Evolutionary conservation across 345 rosid species (phyloP).

Genomic region (Punica granatum): DNA sequence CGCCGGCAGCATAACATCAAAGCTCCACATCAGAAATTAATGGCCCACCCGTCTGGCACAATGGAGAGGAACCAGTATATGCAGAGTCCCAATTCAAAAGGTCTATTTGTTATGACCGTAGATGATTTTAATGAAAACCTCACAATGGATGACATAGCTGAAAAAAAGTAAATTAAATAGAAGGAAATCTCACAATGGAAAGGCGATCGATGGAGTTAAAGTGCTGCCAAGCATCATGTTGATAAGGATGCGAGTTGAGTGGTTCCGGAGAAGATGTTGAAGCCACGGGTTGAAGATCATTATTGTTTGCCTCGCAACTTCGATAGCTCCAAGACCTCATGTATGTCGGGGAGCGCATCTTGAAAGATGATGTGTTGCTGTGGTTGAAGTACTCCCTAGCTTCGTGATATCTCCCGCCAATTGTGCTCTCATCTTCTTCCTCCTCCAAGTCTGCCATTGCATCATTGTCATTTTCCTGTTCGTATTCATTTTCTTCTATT

Average conservation of each 20-base stretch:
- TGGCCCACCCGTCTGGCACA: not conserved
- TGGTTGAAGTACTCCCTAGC: slow-evolving; percentile 32
- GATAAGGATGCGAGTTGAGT: slow-evolving; percentile 18
- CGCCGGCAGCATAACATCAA: not conserved
- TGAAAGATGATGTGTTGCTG: slow-evolving; percentile 29
- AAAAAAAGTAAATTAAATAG: too few relatives aligned
- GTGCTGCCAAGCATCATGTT: slow-evolving; percentile 16
- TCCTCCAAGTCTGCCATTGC: slow-evolving; percentile 24
- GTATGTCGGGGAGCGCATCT: slow-evolving; percentile 25
- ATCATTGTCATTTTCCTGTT: slow-evolving; percentile 5
- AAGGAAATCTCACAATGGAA: slow-evolving; percentile 40
- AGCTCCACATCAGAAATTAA: not conserved
- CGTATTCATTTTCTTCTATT: slow-evolving; percentile 19
- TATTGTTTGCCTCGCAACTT: slow-evolving; percentile 29
- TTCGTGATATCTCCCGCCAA: slow-evolving; percentile 27
- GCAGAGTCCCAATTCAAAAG: too few relatives aligned
- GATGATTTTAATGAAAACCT: too few relatives aligned
- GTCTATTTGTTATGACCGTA: too few relatives aligned
- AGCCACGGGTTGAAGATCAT: slow-evolving; percentile 26
- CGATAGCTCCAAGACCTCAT: slow-evolving; percentile 42
- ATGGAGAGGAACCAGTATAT: too few relatives aligned
- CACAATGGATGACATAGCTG: too few relatives aligned
- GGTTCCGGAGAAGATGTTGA: slow-evolving; percentile 22
- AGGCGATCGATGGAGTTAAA: slow-evolving; percentile 24
- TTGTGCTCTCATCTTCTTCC: slow-evolving; percentile 18